phyloP scores from a whole-genome alignment of 192 early-diverging fungal genomes.

The Podila verticillata region DNA sequence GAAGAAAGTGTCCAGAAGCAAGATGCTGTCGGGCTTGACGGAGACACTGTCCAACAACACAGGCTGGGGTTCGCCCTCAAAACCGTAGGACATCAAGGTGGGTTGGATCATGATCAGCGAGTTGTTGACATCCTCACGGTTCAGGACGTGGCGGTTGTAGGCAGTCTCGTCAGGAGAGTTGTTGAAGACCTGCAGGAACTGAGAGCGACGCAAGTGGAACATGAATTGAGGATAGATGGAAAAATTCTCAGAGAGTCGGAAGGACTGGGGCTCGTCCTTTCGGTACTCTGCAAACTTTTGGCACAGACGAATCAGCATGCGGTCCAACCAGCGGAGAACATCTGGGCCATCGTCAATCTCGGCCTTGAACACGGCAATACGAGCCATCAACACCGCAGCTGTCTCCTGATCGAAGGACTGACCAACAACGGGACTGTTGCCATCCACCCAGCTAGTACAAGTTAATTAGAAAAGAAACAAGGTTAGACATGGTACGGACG shows the following conservation, averaged over 20 bases:
- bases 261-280: constrained; percentile 94
- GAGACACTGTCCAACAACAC: constrained; percentile 97
- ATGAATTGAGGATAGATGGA: constrained; percentile 99
- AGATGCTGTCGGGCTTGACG: constrained; percentile 92
- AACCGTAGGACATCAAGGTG: constrained; percentile 91
- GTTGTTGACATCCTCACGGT: constrained; percentile 96
- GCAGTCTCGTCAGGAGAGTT: constrained; percentile 99
- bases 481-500: no score
- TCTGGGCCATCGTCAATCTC: constrained; percentile 98
- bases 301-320: constrained; percentile 98
- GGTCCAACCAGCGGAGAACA: constrained; percentile 97
- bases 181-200: constrained; percentile 99
- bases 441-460: constrained; percentile 71
- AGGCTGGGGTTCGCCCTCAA: constrained; percentile 88
- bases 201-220: constrained; percentile 97
- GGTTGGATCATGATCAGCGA: constrained; percentile 99
- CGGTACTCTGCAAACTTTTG: constrained; percentile 97
- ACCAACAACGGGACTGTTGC: constrained; percentile 84
- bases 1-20: constrained; percentile 98
- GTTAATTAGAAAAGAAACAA: background rate
- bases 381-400: constrained; percentile 96
- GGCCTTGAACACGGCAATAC: constrained; percentile 97
- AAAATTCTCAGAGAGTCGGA: constrained; percentile 92
- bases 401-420: constrained; percentile 98
- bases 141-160: constrained; percentile 92